These are phyloP conservation scores for Harrya chromipes DNA, from an alignment of 768 basidiomycete species.

Conservation along the genomic window DNA sequence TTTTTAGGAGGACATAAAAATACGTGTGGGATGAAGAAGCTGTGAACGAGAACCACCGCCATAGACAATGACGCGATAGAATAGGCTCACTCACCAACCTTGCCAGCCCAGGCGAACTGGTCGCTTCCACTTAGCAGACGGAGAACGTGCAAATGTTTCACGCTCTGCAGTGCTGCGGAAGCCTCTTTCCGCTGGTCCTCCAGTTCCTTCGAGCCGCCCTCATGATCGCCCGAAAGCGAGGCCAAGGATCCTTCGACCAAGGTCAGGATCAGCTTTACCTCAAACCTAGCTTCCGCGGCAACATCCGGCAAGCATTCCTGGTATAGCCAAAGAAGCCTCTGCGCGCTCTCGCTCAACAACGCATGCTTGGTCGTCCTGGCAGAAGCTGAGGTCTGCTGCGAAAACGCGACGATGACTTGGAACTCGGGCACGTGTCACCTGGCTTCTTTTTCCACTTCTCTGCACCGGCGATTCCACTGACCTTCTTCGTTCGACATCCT, in stretches of 20 bases:
- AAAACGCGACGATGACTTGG: constrained; percentile 79
- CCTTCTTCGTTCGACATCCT: too few relatives aligned
- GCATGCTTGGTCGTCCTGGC: constrained; percentile 43
- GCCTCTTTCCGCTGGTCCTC: constrained; percentile 16
- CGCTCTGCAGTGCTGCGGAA: constrained; percentile 40
- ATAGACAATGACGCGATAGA: neutral
- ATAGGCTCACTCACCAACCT: constrained; percentile 51
- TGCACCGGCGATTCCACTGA: constrained; percentile 66
- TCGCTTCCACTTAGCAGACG: constrained; percentile 69
- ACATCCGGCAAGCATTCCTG: constrained; percentile 71
- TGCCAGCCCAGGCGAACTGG: constrained; percentile 76
- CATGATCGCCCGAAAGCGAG: constrained; percentile 13
- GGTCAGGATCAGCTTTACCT: constrained; percentile 68
- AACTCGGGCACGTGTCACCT: constrained; percentile 82
- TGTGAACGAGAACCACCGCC: constrained; percentile 11
- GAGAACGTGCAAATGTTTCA: constrained; percentile 76
- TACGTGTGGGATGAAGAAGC: constrained; percentile 57
- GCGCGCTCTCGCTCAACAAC: constrained; percentile 74
- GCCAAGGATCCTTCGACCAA: constrained; percentile 35
- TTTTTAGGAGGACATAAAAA: constrained; percentile 67
- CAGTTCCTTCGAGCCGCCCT: constrained; percentile 5
- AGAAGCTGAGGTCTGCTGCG: constrained; percentile 45
- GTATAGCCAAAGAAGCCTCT: constrained; percentile 82
- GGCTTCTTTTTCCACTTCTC: constrained; percentile 74
- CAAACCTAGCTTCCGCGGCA: constrained; percentile 79